These are phyloP conservation scores for Fremontodendron californicum DNA, from an alignment of 345 rosid species.

Conservation along the genomic window DNA sequence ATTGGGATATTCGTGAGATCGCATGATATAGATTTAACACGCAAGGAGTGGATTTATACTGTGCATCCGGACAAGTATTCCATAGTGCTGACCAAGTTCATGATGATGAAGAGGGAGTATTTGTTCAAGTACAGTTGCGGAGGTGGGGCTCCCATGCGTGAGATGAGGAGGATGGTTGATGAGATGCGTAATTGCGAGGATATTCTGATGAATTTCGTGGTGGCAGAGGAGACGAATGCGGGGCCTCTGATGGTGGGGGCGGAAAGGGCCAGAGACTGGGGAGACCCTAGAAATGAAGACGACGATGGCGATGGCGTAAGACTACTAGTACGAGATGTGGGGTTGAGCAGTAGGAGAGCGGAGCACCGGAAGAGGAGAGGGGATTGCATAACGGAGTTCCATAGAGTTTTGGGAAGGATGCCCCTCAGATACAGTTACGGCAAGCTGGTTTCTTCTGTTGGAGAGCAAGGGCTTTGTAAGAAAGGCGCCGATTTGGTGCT, in stretches of 20 bases:
- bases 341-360: slow-evolving; percentile 57
- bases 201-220: slow-evolving; percentile 70
- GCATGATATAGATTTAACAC: slow-evolving; percentile 45
- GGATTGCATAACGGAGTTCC: slow-evolving; percentile 51
- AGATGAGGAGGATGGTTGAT: slow-evolving; percentile 53
- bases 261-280: slow-evolving; percentile 61
- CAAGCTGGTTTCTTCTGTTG: slow-evolving; percentile 53
- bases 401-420: slow-evolving; percentile 57
- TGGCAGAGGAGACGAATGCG: slow-evolving; percentile 41
- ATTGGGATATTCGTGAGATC: slow-evolving; percentile 61
- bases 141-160: slow-evolving; percentile 46
- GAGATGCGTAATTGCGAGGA: slow-evolving; percentile 64
- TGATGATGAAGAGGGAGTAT: slow-evolving; percentile 56
- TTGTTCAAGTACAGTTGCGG: slow-evolving; percentile 53
- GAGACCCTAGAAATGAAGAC: slow-evolving; percentile 58
- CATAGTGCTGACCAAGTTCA: slow-evolving; percentile 60
- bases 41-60: slow-evolving; percentile 66
- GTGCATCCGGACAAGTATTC: slow-evolving; percentile 70
- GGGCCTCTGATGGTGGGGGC: slow-evolving; percentile 76
- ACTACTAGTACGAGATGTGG: slow-evolving; percentile 38
- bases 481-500: slow-evolving; percentile 54
- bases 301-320: not conserved
- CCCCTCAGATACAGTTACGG: slow-evolving; percentile 62
- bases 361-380: slow-evolving; percentile 81
- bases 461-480: slow-evolving; percentile 64